Conservation (phyloP, 495 filamentous ascomycete genomes). For the Penicillium egyptiacum region DNA sequence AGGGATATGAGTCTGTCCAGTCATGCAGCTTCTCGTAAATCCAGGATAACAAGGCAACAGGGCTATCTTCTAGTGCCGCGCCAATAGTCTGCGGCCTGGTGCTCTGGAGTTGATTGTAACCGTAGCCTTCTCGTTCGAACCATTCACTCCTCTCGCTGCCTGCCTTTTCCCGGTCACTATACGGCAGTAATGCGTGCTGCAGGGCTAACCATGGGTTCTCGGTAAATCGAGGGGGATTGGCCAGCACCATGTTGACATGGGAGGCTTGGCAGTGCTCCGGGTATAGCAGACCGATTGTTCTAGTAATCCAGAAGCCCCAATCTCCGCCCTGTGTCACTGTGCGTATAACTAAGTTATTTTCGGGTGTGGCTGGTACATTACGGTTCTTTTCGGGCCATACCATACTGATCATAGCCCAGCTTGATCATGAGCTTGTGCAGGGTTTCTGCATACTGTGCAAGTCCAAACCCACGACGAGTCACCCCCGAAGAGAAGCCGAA, state of each 20-base stretch:
- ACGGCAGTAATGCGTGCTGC: conserved; percentile 26
- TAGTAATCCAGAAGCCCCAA: conserved; percentile 64
- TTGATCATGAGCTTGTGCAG: conserved; percentile 66
- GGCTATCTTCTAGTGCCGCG: conserved; percentile 57
- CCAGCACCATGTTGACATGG: conserved; percentile 63
- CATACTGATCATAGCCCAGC: conserved; percentile 66
- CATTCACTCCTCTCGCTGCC: conserved; percentile 49
- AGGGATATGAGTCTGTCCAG: conserved; percentile 65
- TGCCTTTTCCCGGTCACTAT: conserved; percentile 33
- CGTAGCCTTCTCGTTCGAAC: conserved; percentile 53
- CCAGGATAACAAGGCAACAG: conserved; percentile 63
- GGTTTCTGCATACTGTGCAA: conserved; percentile 61
- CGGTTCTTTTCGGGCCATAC: conserved; percentile 20
- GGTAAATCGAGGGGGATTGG: conserved; percentile 32
- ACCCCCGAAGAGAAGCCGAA: conserved; percentile 43
- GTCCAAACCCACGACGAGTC: conserved; percentile 49
- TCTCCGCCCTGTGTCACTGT: conserved; percentile 65
- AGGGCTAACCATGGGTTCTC: conserved; percentile 24
- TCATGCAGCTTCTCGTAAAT: conserved; percentile 70
- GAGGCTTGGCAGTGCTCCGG: conserved; percentile 57
- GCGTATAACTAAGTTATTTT: neutral
- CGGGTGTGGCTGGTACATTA: neutral
- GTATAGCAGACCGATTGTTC: conserved; percentile 56
- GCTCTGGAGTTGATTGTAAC: conserved; percentile 55
- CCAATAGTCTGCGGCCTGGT: conserved; percentile 67